Base-by-base conservation (phyloP, 768 basidiomycete genomes). In the Crassisporium funariophilum region DNA sequence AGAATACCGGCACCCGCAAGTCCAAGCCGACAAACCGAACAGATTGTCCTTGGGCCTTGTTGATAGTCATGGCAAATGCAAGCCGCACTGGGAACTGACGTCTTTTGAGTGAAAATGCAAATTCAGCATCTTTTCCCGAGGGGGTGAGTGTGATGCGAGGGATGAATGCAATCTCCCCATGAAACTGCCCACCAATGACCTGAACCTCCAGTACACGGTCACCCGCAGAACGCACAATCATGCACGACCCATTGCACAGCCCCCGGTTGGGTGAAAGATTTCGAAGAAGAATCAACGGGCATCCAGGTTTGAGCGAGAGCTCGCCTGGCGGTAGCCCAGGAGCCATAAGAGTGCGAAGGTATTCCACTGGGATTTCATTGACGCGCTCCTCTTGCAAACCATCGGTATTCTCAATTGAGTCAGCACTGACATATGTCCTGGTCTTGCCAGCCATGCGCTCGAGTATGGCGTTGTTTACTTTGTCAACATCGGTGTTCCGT, bases 31-130 rank as follows among this genome's bases (percentile, higher is more conserved):
- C 64, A 49, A 55, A 35, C 29, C 54, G 52, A 0, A 72, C 59
- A 13, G 68, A 73, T 41, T 74, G 71, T 49, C 59, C 46, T 55
- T 73, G 71, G 5, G 67, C 46, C 44, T 74, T 74, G 55, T 75
- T 74, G 46, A 74, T 71, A 8, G 61, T 62, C 42, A 73, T 57
- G 0, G 66, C 64, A 63, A 74, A 75, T 4, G 69, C 67, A 5
- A 74, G 50, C 6, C 58, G 49, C 12, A 77, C 52, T 23, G 76
- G 75, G 47, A 75, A 76, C 55, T 78, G 75, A 1, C 54, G 56
- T 0, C 67, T 65, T 13, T 29, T 46, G 23, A 76, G 55, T 10
- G 46, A 41, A 47, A 75, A 66, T 4, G 67, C 35, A 19, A 64
- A 34, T 17, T 64, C 58, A 20, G 51, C 44, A 12, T 59, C 54